Base-by-base conservation (phyloP, 2,329 filamentous ascomycete genomes). In the Calonectria pseudoturangicola region DNA sequence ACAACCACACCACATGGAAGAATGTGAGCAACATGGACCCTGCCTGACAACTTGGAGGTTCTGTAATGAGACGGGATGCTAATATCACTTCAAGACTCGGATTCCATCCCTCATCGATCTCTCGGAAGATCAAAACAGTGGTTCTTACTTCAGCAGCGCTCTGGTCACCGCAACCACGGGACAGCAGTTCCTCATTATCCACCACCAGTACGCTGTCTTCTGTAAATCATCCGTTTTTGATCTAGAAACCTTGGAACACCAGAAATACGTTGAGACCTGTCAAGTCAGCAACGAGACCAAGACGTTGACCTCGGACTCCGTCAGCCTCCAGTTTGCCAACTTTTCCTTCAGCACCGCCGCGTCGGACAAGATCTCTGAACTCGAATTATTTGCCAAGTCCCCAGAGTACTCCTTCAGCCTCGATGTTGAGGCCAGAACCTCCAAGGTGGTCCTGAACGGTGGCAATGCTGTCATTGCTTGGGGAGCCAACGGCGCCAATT, bases 171-270 rank as follows among this genome's bases (percentile, higher is more conserved):
- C 66, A 12, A 62, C 54, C 16, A 68, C 54, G 5, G 66, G 66
- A 41, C 30, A 62, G 66, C 66, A 68, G 66, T 68, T 62, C 25
- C 66, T 68, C 15, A 1, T 63, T n/a, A n/a, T 68, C 13, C 66
- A 68, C 45, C 54, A 68, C 28, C 66, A 62, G 45, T 48, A 39
- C 7, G 25, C 39, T 15, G 30, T 47, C n/a, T 39, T 28, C 25
- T 68, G 66, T 54, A 68, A 68, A 21, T 68, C 66, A 13, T 68
- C 66, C 1, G 15, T 68, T 16, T 41, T 68, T 2, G 66, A 68
- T 13, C 54, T 68, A 4, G 12, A 62, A 43, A 62, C 66, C 1
- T 41, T 68, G 27, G 30, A 51, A 21, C 63, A 63, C 54, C 60
- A 21, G 66, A 68, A 68, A 13, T 21, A 68, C 25, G 41, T 62